Base-by-base conservation (phyloP, 306 rosid species). In the Fagus crenata region DNA sequence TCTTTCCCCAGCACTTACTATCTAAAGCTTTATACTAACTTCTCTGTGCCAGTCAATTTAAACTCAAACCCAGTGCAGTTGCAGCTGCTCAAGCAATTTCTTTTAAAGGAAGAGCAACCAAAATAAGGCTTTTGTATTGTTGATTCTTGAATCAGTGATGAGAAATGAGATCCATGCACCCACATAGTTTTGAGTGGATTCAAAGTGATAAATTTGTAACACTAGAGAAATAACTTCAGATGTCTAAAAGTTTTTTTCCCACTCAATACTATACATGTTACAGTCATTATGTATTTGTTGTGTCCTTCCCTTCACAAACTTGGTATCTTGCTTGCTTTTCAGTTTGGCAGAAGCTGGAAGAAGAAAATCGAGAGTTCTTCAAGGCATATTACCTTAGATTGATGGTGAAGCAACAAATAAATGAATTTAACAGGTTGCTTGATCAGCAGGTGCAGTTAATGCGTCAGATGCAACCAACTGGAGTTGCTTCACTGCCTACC, bases 321-420 rank as follows among this genome's bases (percentile, higher is more conserved):
- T 58, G n/a, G 22, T 72, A 58, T 18, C 77, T 63, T 76, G 67
- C 35, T 84, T 77, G 12, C 39, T 69, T 85, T 78, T 67, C 93
- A 95, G 98, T 95, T 81, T 95, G 97, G 97, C 96, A 90, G 86
- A 92, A 85, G 86, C 98, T 95, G 61, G 93, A 95, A 84, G 96
- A 92, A 81, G 96, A 95, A 82, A 95, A 95, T 85, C 90, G 78
- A 69, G 97, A 95, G 35, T 92, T 95, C 82, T 95, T 95, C 84
- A 85, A 76, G 81, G 96, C 98, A 69, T 95, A 95, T 82, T 88
- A 92, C 81, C 85, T 90, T 81, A 90, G 97, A 72, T 76, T 95
- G 86, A 75, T 82, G 84, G 88, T 95, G 86, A 90, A 90, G 92
- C 86, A 91, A 77, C 98, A 95, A 88, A 95, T 95, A 53, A 4